phyloP scores from a whole-genome alignment of 495 filamentous ascomycete genomes.

The Echria macrotheca region DNA sequence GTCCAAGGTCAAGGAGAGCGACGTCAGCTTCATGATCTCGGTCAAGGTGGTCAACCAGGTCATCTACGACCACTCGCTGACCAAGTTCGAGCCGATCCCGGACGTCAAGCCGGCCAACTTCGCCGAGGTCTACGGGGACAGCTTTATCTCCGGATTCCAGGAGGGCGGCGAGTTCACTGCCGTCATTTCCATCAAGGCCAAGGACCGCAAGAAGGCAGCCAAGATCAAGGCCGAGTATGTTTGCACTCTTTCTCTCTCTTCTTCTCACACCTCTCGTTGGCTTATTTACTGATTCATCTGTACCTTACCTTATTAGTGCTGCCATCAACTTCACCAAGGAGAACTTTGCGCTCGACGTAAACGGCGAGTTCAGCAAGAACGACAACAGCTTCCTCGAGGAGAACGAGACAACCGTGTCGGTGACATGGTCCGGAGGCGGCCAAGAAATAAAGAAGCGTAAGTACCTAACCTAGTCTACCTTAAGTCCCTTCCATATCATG shows the following conservation, averaged over 20 bases:
- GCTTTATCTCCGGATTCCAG: conserved; percentile 3
- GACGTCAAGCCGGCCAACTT: background rate
- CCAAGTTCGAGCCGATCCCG: background rate
- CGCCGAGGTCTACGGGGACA: conserved; percentile 3
- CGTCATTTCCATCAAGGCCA: conserved; percentile 3
- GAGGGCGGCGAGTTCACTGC: conserved; percentile 9
- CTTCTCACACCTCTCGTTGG: too few species aligned
- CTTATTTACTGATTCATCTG: too few species aligned
- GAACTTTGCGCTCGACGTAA: too few species aligned
- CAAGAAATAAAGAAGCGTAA: too few species aligned
- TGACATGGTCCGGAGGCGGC: conserved; percentile 1
- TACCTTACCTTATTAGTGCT: too few species aligned
- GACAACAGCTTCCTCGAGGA: background rate
- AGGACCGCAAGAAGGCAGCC: background rate
- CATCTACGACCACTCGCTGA: background rate
- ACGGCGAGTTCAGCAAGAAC: background rate
- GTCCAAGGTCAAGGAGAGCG: conserved; percentile 4
- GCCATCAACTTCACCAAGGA: too few species aligned
- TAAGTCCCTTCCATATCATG: too few species aligned
- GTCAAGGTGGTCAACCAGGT: conserved; percentile 6
- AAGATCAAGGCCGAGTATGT: background rate
- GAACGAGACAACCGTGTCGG: conserved; percentile 5
- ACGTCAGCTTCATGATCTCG: background rate
- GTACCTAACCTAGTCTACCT: too few species aligned
- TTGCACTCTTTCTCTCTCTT: too few species aligned